A percentile compares a stretch with the other conserved stretches of the same genome.
These are phyloP conservation scores for Cladosporium austrohemisphaericum DNA, from an alignment of 2,329 filamentous ascomycete genomes.

Conservation along the genomic window DNA sequence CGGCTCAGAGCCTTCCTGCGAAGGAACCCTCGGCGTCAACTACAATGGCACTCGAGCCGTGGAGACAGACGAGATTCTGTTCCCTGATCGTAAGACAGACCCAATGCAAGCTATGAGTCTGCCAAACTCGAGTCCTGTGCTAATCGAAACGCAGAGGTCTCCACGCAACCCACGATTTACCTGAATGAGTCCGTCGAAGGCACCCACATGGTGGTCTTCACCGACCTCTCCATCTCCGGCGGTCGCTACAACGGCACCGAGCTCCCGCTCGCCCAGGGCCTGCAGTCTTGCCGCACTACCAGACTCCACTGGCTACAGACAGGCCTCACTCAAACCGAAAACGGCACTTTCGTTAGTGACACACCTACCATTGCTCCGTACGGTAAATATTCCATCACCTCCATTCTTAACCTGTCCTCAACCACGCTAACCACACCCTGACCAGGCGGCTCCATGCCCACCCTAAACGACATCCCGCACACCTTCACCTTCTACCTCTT, in stretches of 20 bases:
- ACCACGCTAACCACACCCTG: background rate
- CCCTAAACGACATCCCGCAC: slow-evolving; percentile 27
- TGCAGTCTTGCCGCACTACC: slow-evolving; percentile 27
- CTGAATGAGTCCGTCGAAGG: slow-evolving; percentile 12
- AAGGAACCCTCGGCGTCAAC: background rate
- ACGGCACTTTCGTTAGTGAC: slow-evolving; percentile 20
- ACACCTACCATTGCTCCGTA: slow-evolving; percentile 24
- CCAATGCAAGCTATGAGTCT: background rate
- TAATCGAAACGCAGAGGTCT: slow-evolving; percentile 11
- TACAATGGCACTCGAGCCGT: slow-evolving; percentile 11
- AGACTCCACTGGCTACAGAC: slow-evolving; percentile 32
- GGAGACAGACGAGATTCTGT: background rate
- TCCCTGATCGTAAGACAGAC: slow-evolving; percentile 3
- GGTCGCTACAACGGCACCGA: slow-evolving; percentile 18
- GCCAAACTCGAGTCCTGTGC: no score
- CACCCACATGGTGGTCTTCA: slow-evolving; percentile 26
- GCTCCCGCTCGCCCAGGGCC: slow-evolving; percentile 23
- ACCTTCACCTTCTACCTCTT: slow-evolving; percentile 32
- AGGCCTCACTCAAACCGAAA: slow-evolving; percentile 21
- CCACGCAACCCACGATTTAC: slow-evolving; percentile 14
- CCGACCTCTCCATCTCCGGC: slow-evolving; percentile 26
- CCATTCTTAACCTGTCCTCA: background rate
- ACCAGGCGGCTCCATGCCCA: slow-evolving; percentile 19
- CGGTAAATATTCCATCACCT: no score
- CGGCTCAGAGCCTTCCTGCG: slow-evolving; percentile 1